Evolutionary conservation across 768 basidiomycete genomes (phyloP).

Genomic region (Rhizopogon vesiculosus): DNA sequence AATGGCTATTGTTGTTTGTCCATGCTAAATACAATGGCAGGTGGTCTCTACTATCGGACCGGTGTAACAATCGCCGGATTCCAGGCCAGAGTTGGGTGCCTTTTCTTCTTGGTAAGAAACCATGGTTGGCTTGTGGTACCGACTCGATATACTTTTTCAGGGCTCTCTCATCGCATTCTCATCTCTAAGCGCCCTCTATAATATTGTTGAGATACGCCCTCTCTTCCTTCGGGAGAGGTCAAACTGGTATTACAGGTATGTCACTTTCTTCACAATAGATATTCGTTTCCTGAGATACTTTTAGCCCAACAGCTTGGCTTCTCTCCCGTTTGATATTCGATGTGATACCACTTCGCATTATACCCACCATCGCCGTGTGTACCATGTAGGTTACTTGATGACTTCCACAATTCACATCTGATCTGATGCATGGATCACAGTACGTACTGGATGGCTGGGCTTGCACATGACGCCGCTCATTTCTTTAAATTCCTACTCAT

Average conservation of each 20-base stretch:
- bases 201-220: slow-evolving; percentile 76
- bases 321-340: slow-evolving; percentile 87
- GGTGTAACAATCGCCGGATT: slow-evolving; percentile 84
- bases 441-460: slow-evolving; percentile 95
- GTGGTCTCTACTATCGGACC: slow-evolving; percentile 84
- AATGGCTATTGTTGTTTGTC: background rate
- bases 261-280: background rate
- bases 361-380: slow-evolving; percentile 84
- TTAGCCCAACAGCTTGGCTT: slow-evolving; percentile 86
- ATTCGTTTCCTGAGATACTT: background rate
- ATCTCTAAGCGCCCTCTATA: slow-evolving; percentile 84
- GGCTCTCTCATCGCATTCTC: slow-evolving; percentile 92
- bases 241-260: slow-evolving; percentile 77
- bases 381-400: slow-evolving; percentile 56
- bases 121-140: background rate
- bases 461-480: slow-evolving; percentile 67
- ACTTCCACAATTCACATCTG: background rate
- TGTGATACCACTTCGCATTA: slow-evolving; percentile 79
- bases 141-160: slow-evolving; percentile 29
- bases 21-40: slow-evolving; percentile 27
- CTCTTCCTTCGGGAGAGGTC: slow-evolving; percentile 91
- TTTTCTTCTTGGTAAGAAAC: slow-evolving; percentile 80
- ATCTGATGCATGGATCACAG: slow-evolving; percentile 29
- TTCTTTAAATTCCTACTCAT: slow-evolving; percentile 97
- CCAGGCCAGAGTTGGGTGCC: slow-evolving; percentile 87